Evolutionary conservation across 75 land plant genomes (phyloP), one percentile per base, ranked within the genome.

Genomic region (Adiantum capillusveneris): DNA sequence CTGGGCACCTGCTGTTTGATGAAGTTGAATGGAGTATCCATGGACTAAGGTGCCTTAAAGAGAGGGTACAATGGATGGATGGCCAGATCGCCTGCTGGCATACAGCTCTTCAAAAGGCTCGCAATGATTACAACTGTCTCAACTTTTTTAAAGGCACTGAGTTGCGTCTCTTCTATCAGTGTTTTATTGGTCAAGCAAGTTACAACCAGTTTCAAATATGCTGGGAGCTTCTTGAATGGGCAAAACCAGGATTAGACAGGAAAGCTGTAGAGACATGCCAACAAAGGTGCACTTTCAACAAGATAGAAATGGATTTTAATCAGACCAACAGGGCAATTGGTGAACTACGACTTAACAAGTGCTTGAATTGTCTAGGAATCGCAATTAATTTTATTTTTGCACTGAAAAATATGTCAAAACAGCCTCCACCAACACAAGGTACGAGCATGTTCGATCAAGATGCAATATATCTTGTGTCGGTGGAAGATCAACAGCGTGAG

Each of bases 121-220:
- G 68, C 22, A 31, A 17, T 0, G 22, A 31, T 11, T 21, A 56
- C 46, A 43, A 42, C 14, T 66, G 68, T 44, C 68, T 66, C 20
- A 66, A 66, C 25, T 66, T 56, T 30, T 66, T 66, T 58, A 45
- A 49, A 26, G 57, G 60, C 36, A 44, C 44, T 46, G 68, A 66
- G 24, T 30, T 66, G 16, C 45, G 68, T 12, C 31, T 66, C 13
- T 13, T 66, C 22, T 46, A 56, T 41, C 39, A 66, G 51, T 58
- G 42, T 22, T 49, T 66, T 27, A 55, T 22, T 12, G 53, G 19
- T 16, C 1, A 6, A 30, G 22, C 2, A n/a, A 0, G 0, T 56
- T 18, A 11, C 7, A n/a, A 12, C 31, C 28, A 66, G 29, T 50
- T 18, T 58, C 45, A 41, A 22, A 56, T 57, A 36, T 66, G 68